These are phyloP conservation scores for Talaromyces atroroseus DNA, from an alignment of 2,329 filamentous ascomycete genomes.

Conservation along the genomic window DNA sequence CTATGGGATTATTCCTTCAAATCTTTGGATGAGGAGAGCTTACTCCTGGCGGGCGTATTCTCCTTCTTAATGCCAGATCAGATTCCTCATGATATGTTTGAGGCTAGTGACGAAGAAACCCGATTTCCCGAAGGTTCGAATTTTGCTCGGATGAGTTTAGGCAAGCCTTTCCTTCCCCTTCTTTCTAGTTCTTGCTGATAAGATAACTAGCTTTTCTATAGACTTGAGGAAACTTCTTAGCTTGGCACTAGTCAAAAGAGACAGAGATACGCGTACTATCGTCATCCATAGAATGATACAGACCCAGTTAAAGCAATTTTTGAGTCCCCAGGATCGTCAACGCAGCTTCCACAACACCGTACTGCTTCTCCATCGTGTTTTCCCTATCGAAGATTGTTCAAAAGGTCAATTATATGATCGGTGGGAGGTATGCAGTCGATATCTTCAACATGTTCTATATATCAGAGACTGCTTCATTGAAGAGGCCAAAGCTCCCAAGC, in stretches of 20 bases:
- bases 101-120: neutral
- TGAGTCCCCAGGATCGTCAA: neutral
- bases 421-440: neutral
- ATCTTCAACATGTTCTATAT: neutral
- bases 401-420: neutral
- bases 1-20: no score
- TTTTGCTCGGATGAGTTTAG: no score
- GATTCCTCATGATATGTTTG: constrained; percentile 1
- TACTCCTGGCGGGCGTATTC: neutral
- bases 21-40: neutral
- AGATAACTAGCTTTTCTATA: no score
- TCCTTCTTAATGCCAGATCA: constrained; percentile 1
- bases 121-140: no score
- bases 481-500: neutral
- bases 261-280: neutral
- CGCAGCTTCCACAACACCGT: neutral
- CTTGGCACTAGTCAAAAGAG: neutral
- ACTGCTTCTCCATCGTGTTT: neutral
- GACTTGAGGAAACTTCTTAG: neutral
- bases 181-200: no score
- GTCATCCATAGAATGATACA: neutral
- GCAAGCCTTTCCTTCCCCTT: no score
- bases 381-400: neutral
- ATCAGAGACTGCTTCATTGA: neutral
- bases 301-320: constrained; percentile 1